Conservation (phyloP, 2,329 filamentous ascomycete genomes). For the Scedosporium apiospermum region DNA sequence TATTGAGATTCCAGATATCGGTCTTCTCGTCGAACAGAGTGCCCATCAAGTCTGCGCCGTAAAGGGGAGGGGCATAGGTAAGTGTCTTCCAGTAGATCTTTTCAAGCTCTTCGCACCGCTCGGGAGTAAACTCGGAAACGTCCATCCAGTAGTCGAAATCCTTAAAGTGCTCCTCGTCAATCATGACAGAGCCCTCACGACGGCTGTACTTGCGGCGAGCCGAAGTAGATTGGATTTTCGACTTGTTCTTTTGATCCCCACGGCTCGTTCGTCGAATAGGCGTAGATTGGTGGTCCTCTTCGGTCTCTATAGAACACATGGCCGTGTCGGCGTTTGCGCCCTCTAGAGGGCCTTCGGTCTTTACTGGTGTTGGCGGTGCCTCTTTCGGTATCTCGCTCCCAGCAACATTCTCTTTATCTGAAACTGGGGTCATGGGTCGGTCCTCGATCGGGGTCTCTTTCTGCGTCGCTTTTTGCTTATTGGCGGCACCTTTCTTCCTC, state of each 20-base stretch:
- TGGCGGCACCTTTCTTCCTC: slow-evolving; percentile 18
- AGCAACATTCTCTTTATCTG: slow-evolving; percentile 29
- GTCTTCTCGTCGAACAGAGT: slow-evolving; percentile 85
- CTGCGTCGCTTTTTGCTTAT: slow-evolving; percentile 29
- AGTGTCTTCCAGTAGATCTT: slow-evolving; percentile 95
- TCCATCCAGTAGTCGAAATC: slow-evolving; percentile 87
- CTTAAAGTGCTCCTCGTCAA: slow-evolving; percentile 86
- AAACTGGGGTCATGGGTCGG: slow-evolving; percentile 49
- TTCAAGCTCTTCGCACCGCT: slow-evolving; percentile 90
- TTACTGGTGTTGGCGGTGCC: background rate
- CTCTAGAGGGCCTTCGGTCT: slow-evolving; percentile 14
- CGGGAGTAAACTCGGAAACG: slow-evolving; percentile 77
- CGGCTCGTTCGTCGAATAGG: slow-evolving; percentile 38
- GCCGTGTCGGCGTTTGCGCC: slow-evolving; percentile 32
- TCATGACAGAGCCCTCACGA: slow-evolving; percentile 64
- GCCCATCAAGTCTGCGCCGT: slow-evolving; percentile 92
- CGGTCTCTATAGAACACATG: slow-evolving; percentile 26
- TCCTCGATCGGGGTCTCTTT: slow-evolving; percentile 28
- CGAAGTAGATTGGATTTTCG: slow-evolving; percentile 64
- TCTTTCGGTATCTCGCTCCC: slow-evolving; percentile 11
- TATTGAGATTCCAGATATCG: slow-evolving; percentile 86
- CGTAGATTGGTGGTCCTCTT: slow-evolving; percentile 26
- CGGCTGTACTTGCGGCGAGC: slow-evolving; percentile 80
- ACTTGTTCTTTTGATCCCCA: slow-evolving; percentile 35
- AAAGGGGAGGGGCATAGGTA: slow-evolving; percentile 88